These are phyloP conservation scores for Schrenkiella parvula DNA, from an alignment of 345 rosid genomes.

Conservation along the genomic window DNA sequence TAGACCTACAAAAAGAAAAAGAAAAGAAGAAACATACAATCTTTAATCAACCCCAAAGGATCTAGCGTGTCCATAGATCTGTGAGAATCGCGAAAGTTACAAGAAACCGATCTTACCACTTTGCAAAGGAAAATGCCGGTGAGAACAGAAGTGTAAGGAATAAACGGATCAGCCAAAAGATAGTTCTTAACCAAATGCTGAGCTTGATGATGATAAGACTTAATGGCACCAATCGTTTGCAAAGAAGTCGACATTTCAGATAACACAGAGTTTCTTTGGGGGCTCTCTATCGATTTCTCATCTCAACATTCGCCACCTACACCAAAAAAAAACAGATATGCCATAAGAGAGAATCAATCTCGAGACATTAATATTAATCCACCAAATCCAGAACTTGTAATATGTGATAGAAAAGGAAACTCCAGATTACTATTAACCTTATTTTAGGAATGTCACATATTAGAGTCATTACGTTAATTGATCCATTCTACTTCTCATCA, in stretches of 20 bases:
- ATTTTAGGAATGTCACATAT: no score
- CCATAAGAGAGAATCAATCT: constrained; percentile 7
- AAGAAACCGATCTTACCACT: constrained; percentile 69
- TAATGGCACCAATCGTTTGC: constrained; percentile 32
- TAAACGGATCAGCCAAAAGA: constrained; percentile 61
- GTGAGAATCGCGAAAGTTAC: no score
- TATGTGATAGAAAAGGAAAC: not conserved
- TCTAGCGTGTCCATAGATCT: constrained; percentile 1
- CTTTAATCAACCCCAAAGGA: not conserved
- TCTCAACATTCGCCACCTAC: constrained; percentile 12
- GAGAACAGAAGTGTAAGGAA: constrained; percentile 74
- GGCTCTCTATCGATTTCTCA: not conserved
- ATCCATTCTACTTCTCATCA: no score
- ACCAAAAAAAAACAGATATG: not conserved
- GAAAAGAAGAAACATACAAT: not conserved
- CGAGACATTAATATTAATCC: not conserved
- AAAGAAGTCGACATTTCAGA: constrained; percentile 29
- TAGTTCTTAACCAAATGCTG: constrained; percentile 60
- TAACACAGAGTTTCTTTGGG: not conserved
- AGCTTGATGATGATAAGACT: constrained; percentile 73
- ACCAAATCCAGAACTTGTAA: not conserved
- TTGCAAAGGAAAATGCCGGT: constrained; percentile 83
- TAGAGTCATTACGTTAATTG: not conserved
- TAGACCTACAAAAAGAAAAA: constrained; percentile 40
- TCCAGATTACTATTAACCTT: not conserved